Evolutionary conservation across 2,329 filamentous ascomycete genomes (phyloP).

Genomic region (Fusarium armeniacum): DNA sequence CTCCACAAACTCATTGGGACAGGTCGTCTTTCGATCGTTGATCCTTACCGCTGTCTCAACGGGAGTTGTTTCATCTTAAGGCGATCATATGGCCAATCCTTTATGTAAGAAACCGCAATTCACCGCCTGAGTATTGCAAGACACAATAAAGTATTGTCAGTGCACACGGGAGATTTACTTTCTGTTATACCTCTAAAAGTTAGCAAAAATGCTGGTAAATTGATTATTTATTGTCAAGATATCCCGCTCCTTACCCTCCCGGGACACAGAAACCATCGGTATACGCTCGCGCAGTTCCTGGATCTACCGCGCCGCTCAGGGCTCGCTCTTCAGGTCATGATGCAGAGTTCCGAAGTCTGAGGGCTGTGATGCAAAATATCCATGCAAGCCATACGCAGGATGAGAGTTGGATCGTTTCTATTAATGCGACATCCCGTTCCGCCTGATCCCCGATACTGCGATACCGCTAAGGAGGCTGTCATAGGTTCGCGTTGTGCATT

Average conservation of each 20-base stretch:
- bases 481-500: slow-evolving; percentile 2
- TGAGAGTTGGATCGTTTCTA: slow-evolving; percentile 32
- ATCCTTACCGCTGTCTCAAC: too few relatives aligned
- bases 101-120: slow-evolving; percentile 33
- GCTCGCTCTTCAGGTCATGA: slow-evolving; percentile 20
- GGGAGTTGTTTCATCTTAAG: too few relatives aligned
- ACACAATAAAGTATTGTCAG: slow-evolving; percentile 12
- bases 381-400: slow-evolving; percentile 13
- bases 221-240: background rate
- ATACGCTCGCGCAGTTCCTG: background rate
- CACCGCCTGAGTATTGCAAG: background rate
- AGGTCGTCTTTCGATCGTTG: too few relatives aligned
- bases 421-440: slow-evolving; percentile 32
- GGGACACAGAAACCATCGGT: background rate
- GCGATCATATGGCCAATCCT: slow-evolving; percentile 2
- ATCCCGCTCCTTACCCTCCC: background rate
- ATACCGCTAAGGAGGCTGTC: slow-evolving; percentile 16
- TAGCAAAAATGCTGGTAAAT: too few relatives aligned
- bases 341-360: slow-evolving; percentile 30
- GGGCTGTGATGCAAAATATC: slow-evolving; percentile 6
- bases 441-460: slow-evolving; percentile 13
- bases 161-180: background rate
- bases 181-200: too few relatives aligned
- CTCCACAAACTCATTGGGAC: too few relatives aligned
- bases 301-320: slow-evolving; percentile 5